Conservation (phyloP, 208 protist genomes). For the Wallacemonas sp. region DNA sequence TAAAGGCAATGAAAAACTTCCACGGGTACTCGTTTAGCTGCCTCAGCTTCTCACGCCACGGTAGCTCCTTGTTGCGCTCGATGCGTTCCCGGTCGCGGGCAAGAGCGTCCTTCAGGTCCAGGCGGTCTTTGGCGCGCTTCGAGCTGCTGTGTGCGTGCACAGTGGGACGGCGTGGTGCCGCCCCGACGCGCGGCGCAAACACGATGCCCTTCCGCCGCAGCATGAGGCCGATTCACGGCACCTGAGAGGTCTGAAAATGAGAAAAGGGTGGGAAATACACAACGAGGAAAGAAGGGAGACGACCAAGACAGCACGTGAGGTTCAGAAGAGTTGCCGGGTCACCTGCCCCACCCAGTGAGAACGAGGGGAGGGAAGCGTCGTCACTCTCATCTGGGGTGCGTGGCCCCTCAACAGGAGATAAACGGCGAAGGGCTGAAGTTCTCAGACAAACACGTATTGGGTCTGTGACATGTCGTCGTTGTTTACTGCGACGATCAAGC, state of each 20-base stretch:
- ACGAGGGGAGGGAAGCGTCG: too few species aligned
- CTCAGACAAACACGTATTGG: too few species aligned
- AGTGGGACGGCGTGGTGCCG: slow-evolving; percentile 26
- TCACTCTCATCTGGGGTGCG: too few species aligned
- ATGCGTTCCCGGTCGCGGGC: slow-evolving; percentile 44
- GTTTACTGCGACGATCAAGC: too few species aligned
- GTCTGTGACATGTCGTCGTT: too few species aligned
- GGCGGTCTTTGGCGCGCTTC: slow-evolving; percentile 47
- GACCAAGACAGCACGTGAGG: background rate
- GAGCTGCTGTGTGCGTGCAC: slow-evolving; percentile 38
- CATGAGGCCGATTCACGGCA: too few species aligned
- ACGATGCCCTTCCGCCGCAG: background rate
- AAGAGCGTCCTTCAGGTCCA: slow-evolving; percentile 42
- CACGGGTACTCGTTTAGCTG: slow-evolving; percentile 59
- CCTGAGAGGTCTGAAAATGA: too few species aligned
- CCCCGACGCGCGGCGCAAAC: background rate
- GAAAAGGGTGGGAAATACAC: slow-evolving; percentile 1
- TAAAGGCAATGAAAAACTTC: slow-evolving; percentile 74
- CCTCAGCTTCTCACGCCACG: slow-evolving; percentile 44
- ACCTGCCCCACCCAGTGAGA: too few species aligned
- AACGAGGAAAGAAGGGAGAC: background rate
- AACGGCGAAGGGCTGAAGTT: too few species aligned
- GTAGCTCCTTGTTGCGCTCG: slow-evolving; percentile 29
- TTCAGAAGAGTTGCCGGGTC: background rate
- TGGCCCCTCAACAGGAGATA: too few species aligned